Evolutionary conservation across 2,329 filamentous ascomycete genomes (phyloP).

Genomic region (Botrytis medusae): DNA sequence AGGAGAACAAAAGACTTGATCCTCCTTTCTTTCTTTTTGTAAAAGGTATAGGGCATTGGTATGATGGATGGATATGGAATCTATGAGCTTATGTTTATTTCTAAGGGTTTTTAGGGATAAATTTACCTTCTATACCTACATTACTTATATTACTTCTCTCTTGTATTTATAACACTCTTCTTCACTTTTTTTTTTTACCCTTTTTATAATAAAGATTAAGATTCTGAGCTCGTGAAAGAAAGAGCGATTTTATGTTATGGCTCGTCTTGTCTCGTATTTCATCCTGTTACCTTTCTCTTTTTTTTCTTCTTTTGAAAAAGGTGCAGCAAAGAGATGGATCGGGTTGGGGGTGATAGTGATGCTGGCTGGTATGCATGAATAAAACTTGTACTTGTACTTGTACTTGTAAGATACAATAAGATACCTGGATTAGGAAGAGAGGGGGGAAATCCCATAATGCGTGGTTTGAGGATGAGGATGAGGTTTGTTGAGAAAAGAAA

Average conservation of each 20-base stretch:
- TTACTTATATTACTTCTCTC: neutral
- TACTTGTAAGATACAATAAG: neutral
- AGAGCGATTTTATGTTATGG: neutral
- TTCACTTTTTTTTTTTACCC: conserved; percentile 4
- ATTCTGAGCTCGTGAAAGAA: neutral
- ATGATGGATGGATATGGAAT: conserved; percentile 13
- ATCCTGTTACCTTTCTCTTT: neutral
- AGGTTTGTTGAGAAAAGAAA: neutral
- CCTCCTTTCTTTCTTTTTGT: neutral
- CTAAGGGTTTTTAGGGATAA: neutral
- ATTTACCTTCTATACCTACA: neutral
- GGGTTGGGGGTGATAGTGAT: too few relatives aligned
- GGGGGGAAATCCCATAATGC: neutral
- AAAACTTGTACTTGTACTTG: neutral
- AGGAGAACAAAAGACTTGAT: conserved; percentile 1
- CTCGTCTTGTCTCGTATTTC: neutral
- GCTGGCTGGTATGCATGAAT: neutral
- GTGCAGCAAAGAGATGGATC: neutral
- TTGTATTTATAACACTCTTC: neutral
- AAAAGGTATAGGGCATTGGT: neutral
- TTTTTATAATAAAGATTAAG: neutral
- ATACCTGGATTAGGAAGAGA: conserved; percentile 9
- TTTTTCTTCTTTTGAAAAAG: neutral
- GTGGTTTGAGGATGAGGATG: neutral
- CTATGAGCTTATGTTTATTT: conserved; percentile 16